Evolutionary conservation across 164 flowering plant genomes (phyloP), one percentile per base, ranked within the genome.

Genomic region (Buxus sempervirens): DNA sequence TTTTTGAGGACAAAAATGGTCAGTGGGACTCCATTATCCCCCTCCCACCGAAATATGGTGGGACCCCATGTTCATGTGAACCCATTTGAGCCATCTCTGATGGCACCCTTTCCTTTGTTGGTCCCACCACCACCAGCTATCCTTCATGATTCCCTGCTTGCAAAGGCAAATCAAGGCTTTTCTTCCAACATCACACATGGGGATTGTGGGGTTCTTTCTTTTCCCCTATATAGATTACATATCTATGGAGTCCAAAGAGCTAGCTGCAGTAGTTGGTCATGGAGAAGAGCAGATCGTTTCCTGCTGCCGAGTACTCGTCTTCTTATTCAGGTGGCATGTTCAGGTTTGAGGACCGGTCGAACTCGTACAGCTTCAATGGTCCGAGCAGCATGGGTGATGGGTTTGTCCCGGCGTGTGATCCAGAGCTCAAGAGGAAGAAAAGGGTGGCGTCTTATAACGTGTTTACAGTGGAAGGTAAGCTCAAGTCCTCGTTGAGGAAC

Each of bases 351-450:
- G 79, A 80, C 5, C 64, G 73, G 16, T 67, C 86, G 5, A 83
- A 77, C 18, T 74, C 88, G 0, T 89, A 84, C 65, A 85, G 45
- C 55, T 89, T 89, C 74, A 89, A 89, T 48, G 94, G 94, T 2
- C 92, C 96, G 19, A 69, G 58, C 66, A 69, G 20, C 27, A 81
- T 81, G 54, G 80, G 78, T n/a, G n/a, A 58, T 8, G 84, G 81
- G 15, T 83, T 83, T 65, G 49, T 76, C 5, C 42, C 81, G 5
- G 69, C 83, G 0, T 73, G 58, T 42, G 89, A 90, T 65, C 88
- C 90, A 4, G 89, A 87, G 74, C 70, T 84, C 5, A 85, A 85
- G 77, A 86, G 92, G 87, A 90, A 82, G 86, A 90, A 78, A 74
- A 73, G 96, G 60, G 81, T 90, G 22, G 89, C 90, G 0, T 72